Conservation (phyloP, 768 basidiomycete genomes). For the Tulasnella sp. region DNA sequence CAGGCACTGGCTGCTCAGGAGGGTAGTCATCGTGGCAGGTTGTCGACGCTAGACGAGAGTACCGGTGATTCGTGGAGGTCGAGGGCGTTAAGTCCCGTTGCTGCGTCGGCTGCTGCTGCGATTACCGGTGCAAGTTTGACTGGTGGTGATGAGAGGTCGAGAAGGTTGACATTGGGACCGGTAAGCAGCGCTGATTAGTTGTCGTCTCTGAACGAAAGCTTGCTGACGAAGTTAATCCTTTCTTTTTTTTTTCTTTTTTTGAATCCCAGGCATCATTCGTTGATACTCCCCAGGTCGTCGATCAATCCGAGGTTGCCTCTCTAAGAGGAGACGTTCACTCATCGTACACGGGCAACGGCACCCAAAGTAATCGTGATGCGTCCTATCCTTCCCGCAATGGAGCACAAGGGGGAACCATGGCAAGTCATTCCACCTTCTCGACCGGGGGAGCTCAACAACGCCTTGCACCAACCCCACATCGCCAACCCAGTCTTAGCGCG, state of each 20-base stretch:
- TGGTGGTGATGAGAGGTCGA: conserved; percentile 9
- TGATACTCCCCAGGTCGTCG: conserved; percentile 15
- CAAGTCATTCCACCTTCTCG: neutral
- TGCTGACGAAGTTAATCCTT: neutral
- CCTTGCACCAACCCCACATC: neutral
- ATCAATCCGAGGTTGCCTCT: conserved; percentile 4
- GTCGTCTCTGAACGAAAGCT: neutral
- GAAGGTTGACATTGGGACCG: conserved; percentile 17
- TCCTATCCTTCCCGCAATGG: neutral
- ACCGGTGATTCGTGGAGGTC: neutral
- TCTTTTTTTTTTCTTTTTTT: too few species aligned
- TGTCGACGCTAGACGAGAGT: neutral
- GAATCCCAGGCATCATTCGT: conserved; percentile 22
- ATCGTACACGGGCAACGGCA: neutral
- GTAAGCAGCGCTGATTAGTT: neutral
- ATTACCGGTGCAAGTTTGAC: neutral
- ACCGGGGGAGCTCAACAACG: neutral
- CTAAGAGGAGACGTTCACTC: conserved; percentile 13
- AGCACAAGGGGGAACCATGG: neutral
- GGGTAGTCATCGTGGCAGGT: neutral
- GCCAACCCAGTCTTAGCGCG: conserved; percentile 13
- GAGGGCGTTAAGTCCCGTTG: neutral
- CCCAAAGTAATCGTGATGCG: neutral
- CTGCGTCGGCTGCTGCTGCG: neutral
- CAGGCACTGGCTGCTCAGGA: neutral